These are phyloP conservation scores for Cadophora malorum DNA, from an alignment of 2,329 filamentous ascomycete genomes.

Conservation along the genomic window DNA sequence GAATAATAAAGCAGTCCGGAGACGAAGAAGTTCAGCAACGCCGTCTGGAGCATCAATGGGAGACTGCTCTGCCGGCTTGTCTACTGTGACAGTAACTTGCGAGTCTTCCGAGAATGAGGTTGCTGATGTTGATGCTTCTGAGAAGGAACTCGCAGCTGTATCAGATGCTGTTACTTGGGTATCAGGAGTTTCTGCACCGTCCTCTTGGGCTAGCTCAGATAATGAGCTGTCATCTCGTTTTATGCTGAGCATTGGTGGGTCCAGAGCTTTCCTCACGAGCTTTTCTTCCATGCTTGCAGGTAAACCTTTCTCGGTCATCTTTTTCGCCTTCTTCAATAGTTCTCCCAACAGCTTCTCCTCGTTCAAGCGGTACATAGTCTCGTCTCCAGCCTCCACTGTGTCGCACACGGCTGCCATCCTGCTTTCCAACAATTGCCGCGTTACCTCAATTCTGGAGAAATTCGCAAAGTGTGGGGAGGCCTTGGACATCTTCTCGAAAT, in stretches of 20 bases:
- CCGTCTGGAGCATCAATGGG: slow-evolving; percentile 44
- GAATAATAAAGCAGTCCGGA: slow-evolving; percentile 56
- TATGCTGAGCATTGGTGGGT: slow-evolving; percentile 75
- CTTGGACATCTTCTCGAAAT: slow-evolving; percentile 67
- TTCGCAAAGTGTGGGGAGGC: slow-evolving; percentile 63
- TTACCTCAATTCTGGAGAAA: slow-evolving; percentile 55
- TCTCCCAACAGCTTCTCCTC: slow-evolving; percentile 71
- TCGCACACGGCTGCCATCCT: slow-evolving; percentile 79
- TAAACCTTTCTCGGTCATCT: slow-evolving; percentile 68
- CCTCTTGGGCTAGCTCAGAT: slow-evolving; percentile 42
- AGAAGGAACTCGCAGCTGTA: slow-evolving; percentile 47
- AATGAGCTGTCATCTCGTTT: slow-evolving; percentile 59
- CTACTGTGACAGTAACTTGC: slow-evolving; percentile 17
- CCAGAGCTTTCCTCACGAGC: slow-evolving; percentile 78
- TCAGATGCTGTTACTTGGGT: slow-evolving; percentile 44
- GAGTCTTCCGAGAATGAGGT: slow-evolving; percentile 46
- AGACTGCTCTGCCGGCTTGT: slow-evolving; percentile 35
- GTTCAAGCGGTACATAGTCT: slow-evolving; percentile 83
- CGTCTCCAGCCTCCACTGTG: slow-evolving; percentile 80
- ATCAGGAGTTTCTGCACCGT: slow-evolving; percentile 44
- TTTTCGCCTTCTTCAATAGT: slow-evolving; percentile 73
- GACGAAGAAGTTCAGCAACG: slow-evolving; percentile 52
- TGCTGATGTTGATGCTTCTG: slow-evolving; percentile 47
- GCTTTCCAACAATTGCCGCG: slow-evolving; percentile 61
- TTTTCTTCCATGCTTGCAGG: slow-evolving; percentile 85